These are phyloP conservation scores for Penicillium brevicompactum DNA, from an alignment of 2,329 filamentous ascomycete genomes.

Conservation along the genomic window DNA sequence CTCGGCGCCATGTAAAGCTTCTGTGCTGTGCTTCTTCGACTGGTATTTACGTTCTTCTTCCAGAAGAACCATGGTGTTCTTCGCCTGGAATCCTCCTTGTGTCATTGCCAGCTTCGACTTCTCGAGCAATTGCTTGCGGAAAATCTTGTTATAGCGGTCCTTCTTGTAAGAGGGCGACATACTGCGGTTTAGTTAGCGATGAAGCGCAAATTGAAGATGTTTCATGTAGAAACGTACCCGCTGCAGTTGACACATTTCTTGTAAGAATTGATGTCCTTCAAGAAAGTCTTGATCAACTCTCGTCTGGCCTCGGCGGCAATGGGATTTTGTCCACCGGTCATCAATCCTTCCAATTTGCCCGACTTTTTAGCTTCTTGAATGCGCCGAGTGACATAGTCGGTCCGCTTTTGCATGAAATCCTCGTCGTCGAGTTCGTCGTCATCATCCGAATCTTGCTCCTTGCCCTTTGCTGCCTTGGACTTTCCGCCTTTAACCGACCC, in stretches of 20 bases:
- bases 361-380: constrained; percentile 62
- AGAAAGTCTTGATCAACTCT: constrained; percentile 76
- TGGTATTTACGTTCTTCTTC: constrained; percentile 47
- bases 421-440: constrained; percentile 57
- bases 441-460: constrained; percentile 64
- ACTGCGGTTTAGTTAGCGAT: constrained; percentile 46
- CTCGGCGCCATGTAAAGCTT: constrained; percentile 59
- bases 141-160: constrained; percentile 90
- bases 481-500: constrained; percentile 47
- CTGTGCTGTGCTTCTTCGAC: constrained; percentile 36
- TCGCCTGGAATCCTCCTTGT: constrained; percentile 65
- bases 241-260: constrained; percentile 70
- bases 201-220: constrained; percentile 4
- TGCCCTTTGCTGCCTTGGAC: constrained; percentile 46
- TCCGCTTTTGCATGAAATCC: constrained; percentile 58
- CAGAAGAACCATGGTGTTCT: constrained; percentile 69
- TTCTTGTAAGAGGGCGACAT: constrained; percentile 84
- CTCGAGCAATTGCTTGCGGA: constrained; percentile 73
- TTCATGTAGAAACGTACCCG: constrained; percentile 44
- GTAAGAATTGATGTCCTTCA: constrained; percentile 69
- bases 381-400: constrained; percentile 71
- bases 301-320: constrained; percentile 76
- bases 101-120: constrained; percentile 81
- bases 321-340: constrained; percentile 72
- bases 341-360: constrained; percentile 45